These are phyloP conservation scores for Conoideocrella luteorostrata DNA, from an alignment of 2,329 filamentous ascomycete genomes.

Conservation along the genomic window DNA sequence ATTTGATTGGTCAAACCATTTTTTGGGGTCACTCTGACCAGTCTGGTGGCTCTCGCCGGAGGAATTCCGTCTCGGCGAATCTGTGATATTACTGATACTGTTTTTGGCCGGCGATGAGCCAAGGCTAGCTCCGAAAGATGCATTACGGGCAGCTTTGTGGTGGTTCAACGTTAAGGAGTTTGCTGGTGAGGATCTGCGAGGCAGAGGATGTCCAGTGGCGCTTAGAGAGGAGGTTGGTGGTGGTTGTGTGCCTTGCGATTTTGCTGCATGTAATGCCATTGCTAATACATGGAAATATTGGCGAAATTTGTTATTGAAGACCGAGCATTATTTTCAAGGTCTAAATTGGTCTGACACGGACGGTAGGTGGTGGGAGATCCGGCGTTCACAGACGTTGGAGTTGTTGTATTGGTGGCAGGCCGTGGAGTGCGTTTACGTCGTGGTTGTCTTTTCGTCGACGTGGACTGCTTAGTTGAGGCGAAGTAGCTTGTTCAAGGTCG, in stretches of 20 bases:
- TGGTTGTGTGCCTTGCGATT: constrained; percentile 18
- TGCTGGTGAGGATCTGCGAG: constrained; percentile 36
- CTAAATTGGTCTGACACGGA: neutral
- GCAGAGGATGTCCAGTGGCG: constrained; percentile 33
- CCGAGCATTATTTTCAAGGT: neutral
- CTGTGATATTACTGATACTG: constrained; percentile 12
- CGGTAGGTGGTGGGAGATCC: too few species aligned
- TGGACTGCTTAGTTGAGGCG: too few species aligned
- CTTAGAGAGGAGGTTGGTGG: constrained; percentile 18
- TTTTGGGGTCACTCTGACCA: constrained; percentile 41
- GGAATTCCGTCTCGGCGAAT: constrained; percentile 31
- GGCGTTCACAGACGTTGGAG: too few species aligned
- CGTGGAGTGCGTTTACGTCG: too few species aligned
- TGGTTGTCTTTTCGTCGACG: too few species aligned
- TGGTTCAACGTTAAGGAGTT: constrained; percentile 42
- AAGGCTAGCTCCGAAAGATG: constrained; percentile 21
- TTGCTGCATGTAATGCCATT: constrained; percentile 24
- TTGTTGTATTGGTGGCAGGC: neutral
- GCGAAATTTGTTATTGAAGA: neutral
- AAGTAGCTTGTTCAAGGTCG: too few species aligned
- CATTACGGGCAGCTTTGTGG: constrained; percentile 39
- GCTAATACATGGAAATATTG: constrained; percentile 12
- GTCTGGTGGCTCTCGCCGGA: constrained; percentile 46
- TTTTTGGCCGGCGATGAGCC: constrained; percentile 17
- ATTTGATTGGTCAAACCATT: constrained; percentile 51